Evolutionary conservation across 2,329 filamentous ascomycete species (phyloP).

Genomic region (Exophiala bonariae): DNA sequence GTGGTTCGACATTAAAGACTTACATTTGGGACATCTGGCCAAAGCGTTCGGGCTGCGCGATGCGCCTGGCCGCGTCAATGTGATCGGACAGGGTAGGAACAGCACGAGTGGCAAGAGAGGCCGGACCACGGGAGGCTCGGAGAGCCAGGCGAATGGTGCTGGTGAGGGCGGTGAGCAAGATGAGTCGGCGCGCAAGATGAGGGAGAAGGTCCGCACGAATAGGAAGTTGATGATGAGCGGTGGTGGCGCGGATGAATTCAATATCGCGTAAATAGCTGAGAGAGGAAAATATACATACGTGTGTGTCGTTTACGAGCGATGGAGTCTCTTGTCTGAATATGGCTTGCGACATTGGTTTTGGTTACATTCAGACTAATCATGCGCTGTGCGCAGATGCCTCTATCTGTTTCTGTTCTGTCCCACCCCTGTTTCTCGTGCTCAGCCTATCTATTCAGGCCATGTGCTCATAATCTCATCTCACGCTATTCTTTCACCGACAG

Average conservation of each 20-base stretch:
- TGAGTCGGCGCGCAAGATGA: constrained; percentile 55
- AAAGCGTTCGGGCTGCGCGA: constrained; percentile 92
- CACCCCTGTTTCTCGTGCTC: too few species aligned
- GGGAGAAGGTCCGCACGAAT: constrained; percentile 50
- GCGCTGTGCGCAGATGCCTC: too few species aligned
- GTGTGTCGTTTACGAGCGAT: too few species aligned
- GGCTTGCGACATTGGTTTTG: too few species aligned
- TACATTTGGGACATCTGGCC: constrained; percentile 89
- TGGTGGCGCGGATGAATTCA: constrained; percentile 57
- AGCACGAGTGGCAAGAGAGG: constrained; percentile 38
- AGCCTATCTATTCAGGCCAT: too few species aligned
- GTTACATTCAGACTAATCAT: too few species aligned
- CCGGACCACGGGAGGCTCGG: constrained; percentile 30
- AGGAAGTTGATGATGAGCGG: constrained; percentile 49
- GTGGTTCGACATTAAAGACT: constrained; percentile 86
- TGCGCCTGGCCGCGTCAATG: constrained; percentile 75
- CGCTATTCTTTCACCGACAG: too few species aligned
- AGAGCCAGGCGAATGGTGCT: constrained; percentile 35
- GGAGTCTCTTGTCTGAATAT: too few species aligned
- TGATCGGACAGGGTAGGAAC: constrained; percentile 46
- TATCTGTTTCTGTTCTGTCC: too few species aligned
- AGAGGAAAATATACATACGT: too few species aligned
- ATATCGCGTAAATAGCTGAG: constrained; percentile 57
- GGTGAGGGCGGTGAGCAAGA: constrained; percentile 32
- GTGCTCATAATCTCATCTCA: too few species aligned